Conservation (phyloP, 1,284 basidiomycete species). For the Neotropicomus parvogracilis region DNA sequence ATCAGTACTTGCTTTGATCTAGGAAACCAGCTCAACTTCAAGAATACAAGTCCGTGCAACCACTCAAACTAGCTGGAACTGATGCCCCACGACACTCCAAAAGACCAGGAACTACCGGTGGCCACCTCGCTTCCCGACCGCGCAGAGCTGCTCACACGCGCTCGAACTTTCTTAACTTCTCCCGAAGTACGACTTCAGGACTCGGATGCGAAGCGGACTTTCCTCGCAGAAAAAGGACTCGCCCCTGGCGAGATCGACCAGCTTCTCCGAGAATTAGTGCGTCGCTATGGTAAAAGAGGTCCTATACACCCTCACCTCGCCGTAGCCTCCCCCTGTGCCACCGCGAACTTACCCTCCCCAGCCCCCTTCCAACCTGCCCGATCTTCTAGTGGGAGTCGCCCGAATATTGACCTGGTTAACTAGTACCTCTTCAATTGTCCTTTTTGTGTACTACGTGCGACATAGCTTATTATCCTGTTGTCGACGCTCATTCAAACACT, state of each 20-base stretch:
- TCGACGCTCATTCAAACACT: constrained; percentile 8
- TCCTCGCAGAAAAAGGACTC: constrained; percentile 73
- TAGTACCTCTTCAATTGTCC: constrained; percentile 55
- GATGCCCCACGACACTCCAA: constrained; percentile 13
- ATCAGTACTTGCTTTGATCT: constrained; percentile 80
- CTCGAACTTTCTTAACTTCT: constrained; percentile 61
- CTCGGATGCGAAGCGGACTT: constrained; percentile 50
- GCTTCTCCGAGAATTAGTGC: constrained; percentile 56
- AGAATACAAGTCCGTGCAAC: not conserved
- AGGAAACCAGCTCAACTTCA: constrained; percentile 6
- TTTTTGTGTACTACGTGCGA: constrained; percentile 63
- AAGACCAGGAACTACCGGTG: not conserved
- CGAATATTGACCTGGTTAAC: constrained; percentile 64
- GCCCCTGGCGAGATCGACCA: constrained; percentile 54
- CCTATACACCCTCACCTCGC: constrained; percentile 5
- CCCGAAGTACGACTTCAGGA: constrained; percentile 63
- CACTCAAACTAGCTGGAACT: too few relatives aligned
- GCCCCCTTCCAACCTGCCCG: constrained; percentile 66
- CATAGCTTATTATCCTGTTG: not conserved
- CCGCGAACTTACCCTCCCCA: constrained; percentile 71
- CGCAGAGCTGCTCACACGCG: constrained; percentile 52
- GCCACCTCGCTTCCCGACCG: constrained; percentile 17
- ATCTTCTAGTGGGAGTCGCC: constrained; percentile 56
- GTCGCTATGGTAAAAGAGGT: not conserved
- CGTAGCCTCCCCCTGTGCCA: constrained; percentile 52